phyloP scores from a whole-genome alignment of 139 green algal species.

The Tetratostichococcus sp. region DNA sequence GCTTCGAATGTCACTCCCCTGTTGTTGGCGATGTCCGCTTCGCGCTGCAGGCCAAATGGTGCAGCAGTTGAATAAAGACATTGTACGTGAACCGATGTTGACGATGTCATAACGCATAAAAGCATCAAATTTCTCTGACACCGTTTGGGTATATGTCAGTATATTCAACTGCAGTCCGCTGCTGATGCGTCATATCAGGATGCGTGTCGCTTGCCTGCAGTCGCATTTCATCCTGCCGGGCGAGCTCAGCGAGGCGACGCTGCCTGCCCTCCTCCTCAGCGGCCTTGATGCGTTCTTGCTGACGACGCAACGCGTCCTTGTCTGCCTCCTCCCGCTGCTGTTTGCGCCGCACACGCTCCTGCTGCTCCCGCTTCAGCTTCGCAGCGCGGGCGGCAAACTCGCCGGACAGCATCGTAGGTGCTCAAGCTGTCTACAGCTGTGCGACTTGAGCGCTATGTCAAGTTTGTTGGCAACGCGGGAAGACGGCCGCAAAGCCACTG shows the following conservation, averaged over 20 bases:
- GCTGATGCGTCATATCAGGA: too few relatives aligned
- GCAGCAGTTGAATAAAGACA: too few relatives aligned
- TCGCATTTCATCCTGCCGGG: constrained; percentile 8
- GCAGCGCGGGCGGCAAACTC: constrained; percentile 30
- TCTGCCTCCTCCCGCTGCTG: not conserved
- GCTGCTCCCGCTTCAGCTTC: constrained; percentile 36
- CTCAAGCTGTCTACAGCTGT: too few relatives aligned
- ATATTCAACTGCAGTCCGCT: too few relatives aligned
- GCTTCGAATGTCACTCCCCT: constrained; percentile 46
- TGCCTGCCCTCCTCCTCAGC: constrained; percentile 20
- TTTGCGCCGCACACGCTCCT: constrained; percentile 3
- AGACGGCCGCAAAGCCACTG: too few relatives aligned
- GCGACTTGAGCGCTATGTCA: too few relatives aligned
- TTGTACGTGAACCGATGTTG: too few relatives aligned
- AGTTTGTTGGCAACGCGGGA: too few relatives aligned
- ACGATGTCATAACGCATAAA: not conserved
- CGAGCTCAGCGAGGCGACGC: constrained; percentile 10
- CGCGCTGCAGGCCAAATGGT: constrained; percentile 21
- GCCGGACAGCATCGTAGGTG: constrained; percentile 1
- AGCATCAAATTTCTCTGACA: too few relatives aligned
- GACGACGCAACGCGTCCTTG: not conserved
- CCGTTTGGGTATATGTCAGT: too few relatives aligned
- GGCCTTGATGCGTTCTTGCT: not conserved
- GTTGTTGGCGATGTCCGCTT: constrained; percentile 45
- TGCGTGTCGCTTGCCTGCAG: not conserved